Conservation (phyloP, 441 rosid species). For the Bocquillonia castaneifolia region DNA sequence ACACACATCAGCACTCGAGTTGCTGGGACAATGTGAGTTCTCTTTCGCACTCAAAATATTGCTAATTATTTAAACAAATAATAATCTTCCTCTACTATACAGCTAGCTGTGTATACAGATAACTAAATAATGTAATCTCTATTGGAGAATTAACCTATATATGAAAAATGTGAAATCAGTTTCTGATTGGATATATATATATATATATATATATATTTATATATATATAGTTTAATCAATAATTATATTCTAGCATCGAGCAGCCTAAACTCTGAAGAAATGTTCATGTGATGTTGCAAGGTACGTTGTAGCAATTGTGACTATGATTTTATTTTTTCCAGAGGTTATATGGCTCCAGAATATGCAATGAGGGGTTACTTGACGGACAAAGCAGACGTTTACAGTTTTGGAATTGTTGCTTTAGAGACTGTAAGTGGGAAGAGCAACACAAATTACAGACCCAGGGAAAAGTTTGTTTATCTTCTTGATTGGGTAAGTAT, state of each 20-base stretch:
- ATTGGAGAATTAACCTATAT: background rate
- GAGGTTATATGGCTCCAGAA: constrained; percentile 91
- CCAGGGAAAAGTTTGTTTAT: constrained; percentile 62
- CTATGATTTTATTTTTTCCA: constrained; percentile 18
- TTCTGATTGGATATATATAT: too few relatives aligned
- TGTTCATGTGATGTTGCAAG: background rate
- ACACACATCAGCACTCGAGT: constrained; percentile 78
- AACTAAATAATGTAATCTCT: background rate
- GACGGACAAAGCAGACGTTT: constrained; percentile 86
- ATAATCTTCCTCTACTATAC: background rate
- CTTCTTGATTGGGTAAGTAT: constrained; percentile 75
- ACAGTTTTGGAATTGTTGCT: constrained; percentile 73
- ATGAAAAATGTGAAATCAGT: background rate
- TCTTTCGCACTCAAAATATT: background rate
- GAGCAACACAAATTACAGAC: constrained; percentile 68
- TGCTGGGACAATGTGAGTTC: constrained; percentile 74
- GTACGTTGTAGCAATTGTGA: too few relatives aligned
- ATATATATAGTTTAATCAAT: too few relatives aligned
- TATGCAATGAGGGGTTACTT: constrained; percentile 89
- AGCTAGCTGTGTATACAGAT: background rate
- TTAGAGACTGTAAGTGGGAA: constrained; percentile 70
- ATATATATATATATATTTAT: too few relatives aligned
- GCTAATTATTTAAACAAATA: background rate
- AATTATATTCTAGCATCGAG: background rate
- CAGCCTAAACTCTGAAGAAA: background rate